Conservation (phyloP, 371 early-diverging fungal species). For the Rhizopus arrhizus region DNA sequence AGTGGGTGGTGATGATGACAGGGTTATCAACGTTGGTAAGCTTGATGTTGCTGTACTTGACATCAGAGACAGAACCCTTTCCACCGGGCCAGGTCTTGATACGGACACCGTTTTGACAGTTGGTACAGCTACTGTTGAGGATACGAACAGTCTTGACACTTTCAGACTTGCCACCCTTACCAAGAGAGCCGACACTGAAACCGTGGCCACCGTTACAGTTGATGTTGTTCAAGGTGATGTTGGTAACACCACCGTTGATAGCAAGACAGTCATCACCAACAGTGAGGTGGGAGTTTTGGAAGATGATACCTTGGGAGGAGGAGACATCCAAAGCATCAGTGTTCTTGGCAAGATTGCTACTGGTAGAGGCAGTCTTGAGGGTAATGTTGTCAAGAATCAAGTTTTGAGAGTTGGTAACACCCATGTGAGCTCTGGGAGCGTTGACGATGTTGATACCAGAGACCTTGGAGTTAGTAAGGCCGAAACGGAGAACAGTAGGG, state of each 20-base stretch:
- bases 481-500: constrained; percentile 34
- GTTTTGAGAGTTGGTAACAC: constrained; percentile 30
- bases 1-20: constrained; percentile 37
- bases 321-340: constrained; percentile 44
- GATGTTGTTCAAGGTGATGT: constrained; percentile 29
- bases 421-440: constrained; percentile 39
- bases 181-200: constrained; percentile 42
- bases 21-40: constrained; percentile 33
- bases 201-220: constrained; percentile 37
- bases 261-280: constrained; percentile 43
- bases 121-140: constrained; percentile 26
- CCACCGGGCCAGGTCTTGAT: constrained; percentile 49
- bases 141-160: constrained; percentile 27
- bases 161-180: constrained; percentile 35
- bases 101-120: constrained; percentile 44
- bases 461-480: constrained; percentile 31
- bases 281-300: constrained; percentile 22
- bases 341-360: constrained; percentile 30
- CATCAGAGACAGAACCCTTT: constrained; percentile 29
- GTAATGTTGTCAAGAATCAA: constrained; percentile 26
- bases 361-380: constrained; percentile 32
- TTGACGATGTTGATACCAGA: constrained; percentile 30
- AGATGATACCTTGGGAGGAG: constrained; percentile 27
- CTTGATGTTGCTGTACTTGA: constrained; percentile 26
- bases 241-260: constrained; percentile 30